Percentiles rank a stretch among this genome's conserved stretches.
Evolutionary conservation across 139 green algal species (phyloP).

Genomic region (Chlamydomonas sp.): DNA sequence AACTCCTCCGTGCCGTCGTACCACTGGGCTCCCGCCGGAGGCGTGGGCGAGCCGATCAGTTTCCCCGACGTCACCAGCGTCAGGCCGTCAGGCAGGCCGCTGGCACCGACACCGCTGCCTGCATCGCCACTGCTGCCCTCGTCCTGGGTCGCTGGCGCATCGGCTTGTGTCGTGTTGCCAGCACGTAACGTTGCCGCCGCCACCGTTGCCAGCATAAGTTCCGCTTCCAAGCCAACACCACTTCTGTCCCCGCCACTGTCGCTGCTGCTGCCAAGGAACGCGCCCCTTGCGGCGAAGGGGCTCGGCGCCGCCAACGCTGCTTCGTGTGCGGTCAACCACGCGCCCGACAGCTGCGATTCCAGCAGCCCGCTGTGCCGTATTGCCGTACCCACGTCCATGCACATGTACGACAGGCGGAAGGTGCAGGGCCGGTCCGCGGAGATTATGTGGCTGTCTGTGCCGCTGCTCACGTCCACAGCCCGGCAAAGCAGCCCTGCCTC

Average conservation of each 20-base stretch:
- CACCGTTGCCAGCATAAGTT: no score
- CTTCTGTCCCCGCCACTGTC: background rate
- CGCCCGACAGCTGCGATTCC: background rate
- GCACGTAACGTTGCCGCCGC: no score
- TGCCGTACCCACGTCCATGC: background rate
- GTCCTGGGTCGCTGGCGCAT: no score
- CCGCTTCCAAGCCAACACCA: no score
- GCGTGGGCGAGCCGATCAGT: background rate
- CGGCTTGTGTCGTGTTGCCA: no score
- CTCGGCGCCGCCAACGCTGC: background rate
- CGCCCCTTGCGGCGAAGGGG: background rate
- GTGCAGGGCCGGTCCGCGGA: background rate
- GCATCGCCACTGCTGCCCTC: no score
- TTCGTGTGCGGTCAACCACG: background rate
- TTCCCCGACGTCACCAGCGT: background rate
- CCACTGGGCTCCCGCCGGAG: background rate
- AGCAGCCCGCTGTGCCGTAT: background rate
- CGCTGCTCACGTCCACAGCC: no score
- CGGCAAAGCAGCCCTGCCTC: no score
- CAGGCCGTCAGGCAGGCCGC: background rate
- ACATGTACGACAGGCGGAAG: background rate
- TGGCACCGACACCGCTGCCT: no score
- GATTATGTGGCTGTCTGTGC: background rate
- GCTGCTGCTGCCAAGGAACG: background rate
- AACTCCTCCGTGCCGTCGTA: background rate